Base-by-base conservation (phyloP, 257 asterid species). In the Striga asiatica region DNA sequence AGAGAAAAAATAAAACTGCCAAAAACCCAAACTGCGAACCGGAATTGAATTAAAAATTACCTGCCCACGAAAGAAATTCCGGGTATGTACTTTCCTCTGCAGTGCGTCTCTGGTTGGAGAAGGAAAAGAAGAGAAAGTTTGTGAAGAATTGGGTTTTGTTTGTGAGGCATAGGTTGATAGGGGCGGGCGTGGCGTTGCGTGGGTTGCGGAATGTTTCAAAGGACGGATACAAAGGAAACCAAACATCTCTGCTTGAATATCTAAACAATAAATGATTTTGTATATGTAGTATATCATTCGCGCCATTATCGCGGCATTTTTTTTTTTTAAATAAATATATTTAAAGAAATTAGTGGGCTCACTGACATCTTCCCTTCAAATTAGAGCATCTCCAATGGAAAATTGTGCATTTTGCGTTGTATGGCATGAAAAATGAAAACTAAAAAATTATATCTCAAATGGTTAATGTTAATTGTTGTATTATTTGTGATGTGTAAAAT, bases 171-270 rank as follows among this genome's bases (percentile, higher is more conserved):
- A 54, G 58, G 43, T 60, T 60, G 70, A 51, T 55, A 19, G 63
- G 51, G 60, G 58, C 65, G 60, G 61, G 24, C 58, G 53, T 61
- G 68, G 76, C 71, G 38, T 29, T 69, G 73, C 76, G 62, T 57
- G 65, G 62, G 58, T 74, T 66, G 61, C 79, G 79, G 79, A 64
- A 41, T 12, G 67, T 2, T 27, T 57, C 66, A 47, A 39, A 54
- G 43, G 52, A 52, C 17, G 61, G 24, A 42, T 42, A 38, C 43
- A 39, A 23, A 43, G 35, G 27, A 51, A 43, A 18, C 24, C 45
- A 39, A 66, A 39, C 56, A 50, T 50, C 47, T 50, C 10, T 31
- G 31, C 61, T 13, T 17, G 4, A 19, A 45, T 45, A 19, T n/a
- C 16, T n/a, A 42, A 65, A 9, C 41, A 56, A 65, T 56, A 41